Conservation (phyloP, 1,284 basidiomycete genomes). For the Cutaneotrichosporon cavernicola region DNA sequence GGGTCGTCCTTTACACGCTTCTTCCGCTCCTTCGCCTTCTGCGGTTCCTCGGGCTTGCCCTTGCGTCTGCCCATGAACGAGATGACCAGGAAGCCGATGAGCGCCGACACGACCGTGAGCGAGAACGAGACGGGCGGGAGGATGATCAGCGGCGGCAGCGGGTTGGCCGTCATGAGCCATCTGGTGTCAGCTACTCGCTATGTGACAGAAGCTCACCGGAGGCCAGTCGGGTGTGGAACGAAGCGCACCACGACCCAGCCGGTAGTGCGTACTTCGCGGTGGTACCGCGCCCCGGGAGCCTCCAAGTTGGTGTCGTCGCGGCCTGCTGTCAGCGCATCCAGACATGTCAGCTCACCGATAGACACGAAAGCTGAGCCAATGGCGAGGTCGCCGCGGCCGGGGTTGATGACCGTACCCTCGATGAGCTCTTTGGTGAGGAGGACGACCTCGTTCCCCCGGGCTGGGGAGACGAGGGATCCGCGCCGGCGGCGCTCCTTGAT, state of each 20-base stretch:
- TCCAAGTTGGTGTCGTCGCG: constrained; percentile 42
- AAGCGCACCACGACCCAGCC: constrained; percentile 53
- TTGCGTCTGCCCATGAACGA: constrained; percentile 24
- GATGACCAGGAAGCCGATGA: constrained; percentile 43
- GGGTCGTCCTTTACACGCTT: not conserved
- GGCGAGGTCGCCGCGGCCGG: constrained; percentile 31
- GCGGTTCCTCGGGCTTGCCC: not conserved
- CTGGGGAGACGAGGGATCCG: constrained; percentile 33
- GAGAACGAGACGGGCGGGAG: constrained; percentile 46
- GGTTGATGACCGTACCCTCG: constrained; percentile 44
- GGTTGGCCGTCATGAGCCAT: constrained; percentile 46
- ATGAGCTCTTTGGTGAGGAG: constrained; percentile 46
- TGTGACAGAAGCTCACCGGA: constrained; percentile 27
- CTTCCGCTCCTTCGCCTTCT: not conserved
- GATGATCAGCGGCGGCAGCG: constrained; percentile 46
- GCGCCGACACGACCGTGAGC: constrained; percentile 44
- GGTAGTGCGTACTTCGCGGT: constrained; percentile 49
- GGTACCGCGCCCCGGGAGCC: constrained; percentile 12
- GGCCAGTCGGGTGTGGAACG: constrained; percentile 47
- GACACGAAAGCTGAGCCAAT: constrained; percentile 46
- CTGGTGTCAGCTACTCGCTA: not conserved
- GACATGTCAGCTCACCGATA: constrained; percentile 37
- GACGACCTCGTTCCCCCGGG: constrained; percentile 41
- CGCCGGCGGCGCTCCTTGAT: constrained; percentile 33
- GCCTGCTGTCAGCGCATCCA: constrained; percentile 26